A percentile compares a stretch with the other conserved stretches of the same genome.
Evolutionary conservation across 169 alveolate genomes (phyloP).

Genomic region (Plasmodium fragile): DNA sequence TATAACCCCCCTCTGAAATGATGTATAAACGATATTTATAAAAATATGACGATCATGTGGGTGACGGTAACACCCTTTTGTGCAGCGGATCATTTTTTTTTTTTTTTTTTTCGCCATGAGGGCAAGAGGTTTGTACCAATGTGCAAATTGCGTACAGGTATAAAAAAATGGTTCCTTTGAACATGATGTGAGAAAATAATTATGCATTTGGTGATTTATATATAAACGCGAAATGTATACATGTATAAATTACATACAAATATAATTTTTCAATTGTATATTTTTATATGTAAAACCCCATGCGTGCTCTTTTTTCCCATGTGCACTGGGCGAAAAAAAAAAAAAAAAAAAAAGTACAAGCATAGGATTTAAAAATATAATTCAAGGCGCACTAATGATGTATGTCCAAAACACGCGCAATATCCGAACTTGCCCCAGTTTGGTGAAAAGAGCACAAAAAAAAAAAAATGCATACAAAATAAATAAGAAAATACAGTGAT

Average conservation of each 20-base stretch:
- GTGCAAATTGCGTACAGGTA: background rate
- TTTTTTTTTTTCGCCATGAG: background rate
- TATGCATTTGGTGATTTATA: background rate
- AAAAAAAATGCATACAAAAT: background rate
- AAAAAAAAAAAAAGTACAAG: background rate
- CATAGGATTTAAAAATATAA: background rate
- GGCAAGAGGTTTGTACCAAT: background rate
- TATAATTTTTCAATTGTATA: too few relatives aligned
- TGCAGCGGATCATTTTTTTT: background rate
- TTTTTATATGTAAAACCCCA: background rate
- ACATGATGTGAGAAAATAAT: background rate
- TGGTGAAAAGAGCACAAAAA: background rate
- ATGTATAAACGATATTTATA: background rate
- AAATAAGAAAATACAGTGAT: too few relatives aligned
- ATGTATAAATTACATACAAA: background rate
- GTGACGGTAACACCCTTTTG: background rate
- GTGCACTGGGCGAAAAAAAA: background rate
- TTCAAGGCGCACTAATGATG: background rate
- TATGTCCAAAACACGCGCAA: background rate
- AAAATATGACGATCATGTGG: background rate
- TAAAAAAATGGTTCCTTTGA: background rate
- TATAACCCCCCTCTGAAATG: background rate
- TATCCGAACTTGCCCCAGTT: background rate
- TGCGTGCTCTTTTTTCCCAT: background rate
- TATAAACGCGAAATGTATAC: background rate